Conservation (phyloP, 495 filamentous ascomycete species). For the Lepraria neglecta region DNA sequence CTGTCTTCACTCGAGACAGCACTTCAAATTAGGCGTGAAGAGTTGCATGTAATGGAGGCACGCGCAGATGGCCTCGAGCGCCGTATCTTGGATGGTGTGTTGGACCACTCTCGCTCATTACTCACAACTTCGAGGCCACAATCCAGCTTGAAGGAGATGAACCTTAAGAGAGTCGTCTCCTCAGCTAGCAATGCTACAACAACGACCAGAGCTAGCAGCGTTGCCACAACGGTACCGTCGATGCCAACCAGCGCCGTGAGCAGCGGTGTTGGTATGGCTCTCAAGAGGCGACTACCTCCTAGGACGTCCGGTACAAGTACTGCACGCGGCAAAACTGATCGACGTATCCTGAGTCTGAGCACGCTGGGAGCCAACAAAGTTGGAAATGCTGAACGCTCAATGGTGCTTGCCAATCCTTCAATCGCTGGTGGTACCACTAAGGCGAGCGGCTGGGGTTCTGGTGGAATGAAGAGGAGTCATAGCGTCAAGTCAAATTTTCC, state of each 20-base stretch:
- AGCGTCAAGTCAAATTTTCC: conserved; percentile 61
- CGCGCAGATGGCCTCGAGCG: conserved; percentile 83
- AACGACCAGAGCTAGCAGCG: conserved; percentile 36
- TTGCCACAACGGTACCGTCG: conserved; percentile 36
- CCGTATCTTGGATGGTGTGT: conserved; percentile 86
- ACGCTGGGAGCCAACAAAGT: conserved; percentile 78
- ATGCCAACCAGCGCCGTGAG: conserved; percentile 36
- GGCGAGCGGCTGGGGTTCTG: conserved; percentile 36
- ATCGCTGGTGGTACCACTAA: conserved; percentile 28
- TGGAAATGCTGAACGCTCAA: conserved; percentile 47
- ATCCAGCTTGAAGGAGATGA: conserved; percentile 52
- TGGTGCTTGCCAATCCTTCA: conserved; percentile 48
- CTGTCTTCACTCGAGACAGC: conserved; percentile 84
- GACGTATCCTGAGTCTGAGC: conserved; percentile 81
- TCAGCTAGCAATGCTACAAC: conserved; percentile 41
- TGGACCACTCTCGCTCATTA: conserved; percentile 85
- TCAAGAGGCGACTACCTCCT: conserved; percentile 42
- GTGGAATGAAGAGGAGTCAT: conserved; percentile 59
- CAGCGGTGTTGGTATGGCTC: conserved; percentile 47
- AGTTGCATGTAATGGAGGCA: conserved; percentile 80
- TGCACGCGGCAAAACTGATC: conserved; percentile 41
- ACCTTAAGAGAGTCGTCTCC: conserved; percentile 64
- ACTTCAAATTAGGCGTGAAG: conserved; percentile 78
- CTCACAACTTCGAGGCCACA: conserved; percentile 54
- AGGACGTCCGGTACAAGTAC: conserved; percentile 40